Percentiles rank a stretch among this genome's conserved stretches.
Conservation (phyloP, 805 yeast genomes). For the Pichia ethanolica region DNA sequence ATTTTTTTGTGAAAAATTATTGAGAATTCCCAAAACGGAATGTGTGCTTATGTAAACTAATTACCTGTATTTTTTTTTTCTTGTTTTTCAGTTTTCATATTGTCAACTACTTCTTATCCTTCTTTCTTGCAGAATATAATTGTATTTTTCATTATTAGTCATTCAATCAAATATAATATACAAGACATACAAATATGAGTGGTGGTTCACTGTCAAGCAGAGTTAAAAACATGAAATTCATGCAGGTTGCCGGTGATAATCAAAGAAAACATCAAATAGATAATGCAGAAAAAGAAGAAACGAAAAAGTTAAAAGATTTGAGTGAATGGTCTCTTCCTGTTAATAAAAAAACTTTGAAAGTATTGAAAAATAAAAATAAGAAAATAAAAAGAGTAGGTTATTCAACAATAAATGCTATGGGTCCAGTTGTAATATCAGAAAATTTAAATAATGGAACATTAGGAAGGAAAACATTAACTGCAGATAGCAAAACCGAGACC, state of each 20-base stretch:
- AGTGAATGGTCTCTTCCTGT: constrained; percentile 47
- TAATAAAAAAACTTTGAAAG: constrained; percentile 20
- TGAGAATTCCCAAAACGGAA: too few relatives aligned
- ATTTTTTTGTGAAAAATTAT: too few relatives aligned
- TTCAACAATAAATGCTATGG: constrained; percentile 15
- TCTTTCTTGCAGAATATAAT: too few relatives aligned
- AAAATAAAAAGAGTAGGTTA: constrained; percentile 24
- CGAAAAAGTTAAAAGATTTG: constrained; percentile 36
- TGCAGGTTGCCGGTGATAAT: constrained; percentile 35
- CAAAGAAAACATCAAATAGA: constrained; percentile 22
- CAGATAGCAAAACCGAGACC: too few relatives aligned
- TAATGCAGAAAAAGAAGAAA: constrained; percentile 23
- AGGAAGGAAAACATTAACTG: neutral
- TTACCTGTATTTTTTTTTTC: too few relatives aligned
- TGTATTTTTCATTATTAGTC: too few relatives aligned
- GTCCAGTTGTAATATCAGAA: neutral
- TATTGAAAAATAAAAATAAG: constrained; percentile 12
- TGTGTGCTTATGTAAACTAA: too few relatives aligned
- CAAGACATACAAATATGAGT: constrained; percentile 2
- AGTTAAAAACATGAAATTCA: constrained; percentile 80
- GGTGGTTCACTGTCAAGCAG: constrained; percentile 48
- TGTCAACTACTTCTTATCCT: too few relatives aligned
- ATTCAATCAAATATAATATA: too few relatives aligned
- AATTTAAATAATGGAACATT: neutral
- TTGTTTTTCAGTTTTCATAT: too few relatives aligned